Percentiles rank a stretch among this genome's conserved stretches.
Conservation (phyloP, 305 asterid species). For the Fraxinus floribunda region DNA sequence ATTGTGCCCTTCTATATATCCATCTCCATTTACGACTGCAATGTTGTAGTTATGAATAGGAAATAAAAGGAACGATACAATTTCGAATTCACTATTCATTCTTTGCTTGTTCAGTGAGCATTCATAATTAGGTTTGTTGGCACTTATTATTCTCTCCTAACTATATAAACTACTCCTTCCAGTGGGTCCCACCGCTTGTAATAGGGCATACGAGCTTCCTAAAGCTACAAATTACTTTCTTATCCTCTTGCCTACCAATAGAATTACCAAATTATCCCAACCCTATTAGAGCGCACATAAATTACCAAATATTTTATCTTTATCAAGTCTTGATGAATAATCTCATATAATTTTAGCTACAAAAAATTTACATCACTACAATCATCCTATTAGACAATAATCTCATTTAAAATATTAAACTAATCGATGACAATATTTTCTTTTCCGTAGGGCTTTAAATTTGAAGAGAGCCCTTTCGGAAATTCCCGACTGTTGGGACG, state of each 20-base stretch:
- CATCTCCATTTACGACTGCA: neutral
- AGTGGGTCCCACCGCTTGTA: slow-evolving; percentile 61
- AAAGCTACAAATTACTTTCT: slow-evolving; percentile 37
- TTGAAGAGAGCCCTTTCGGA: neutral
- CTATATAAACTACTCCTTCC: slow-evolving; percentile 33
- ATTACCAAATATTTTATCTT: neutral
- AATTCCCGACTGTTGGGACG: neutral
- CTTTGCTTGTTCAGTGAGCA: neutral
- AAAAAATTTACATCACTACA: neutral
- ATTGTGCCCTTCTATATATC: too few relatives aligned
- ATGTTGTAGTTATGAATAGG: neutral
- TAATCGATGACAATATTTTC: neutral
- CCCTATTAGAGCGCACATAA: slow-evolving; percentile 7
- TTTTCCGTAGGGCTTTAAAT: neutral
- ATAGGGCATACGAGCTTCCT: slow-evolving; percentile 43
- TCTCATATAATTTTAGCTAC: too few relatives aligned
- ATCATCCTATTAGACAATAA: neutral
- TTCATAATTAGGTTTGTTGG: slow-evolving; percentile 12
- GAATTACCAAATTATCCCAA: neutral
- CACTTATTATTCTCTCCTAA: slow-evolving; percentile 13
- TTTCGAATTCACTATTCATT: neutral
- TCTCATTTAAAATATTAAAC: neutral
- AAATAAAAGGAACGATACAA: neutral
- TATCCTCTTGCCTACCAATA: slow-evolving; percentile 44
- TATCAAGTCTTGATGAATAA: too few relatives aligned